phyloP scores from a whole-genome alignment of 768 basidiomycete genomes.

The Trametopsis cervina region DNA sequence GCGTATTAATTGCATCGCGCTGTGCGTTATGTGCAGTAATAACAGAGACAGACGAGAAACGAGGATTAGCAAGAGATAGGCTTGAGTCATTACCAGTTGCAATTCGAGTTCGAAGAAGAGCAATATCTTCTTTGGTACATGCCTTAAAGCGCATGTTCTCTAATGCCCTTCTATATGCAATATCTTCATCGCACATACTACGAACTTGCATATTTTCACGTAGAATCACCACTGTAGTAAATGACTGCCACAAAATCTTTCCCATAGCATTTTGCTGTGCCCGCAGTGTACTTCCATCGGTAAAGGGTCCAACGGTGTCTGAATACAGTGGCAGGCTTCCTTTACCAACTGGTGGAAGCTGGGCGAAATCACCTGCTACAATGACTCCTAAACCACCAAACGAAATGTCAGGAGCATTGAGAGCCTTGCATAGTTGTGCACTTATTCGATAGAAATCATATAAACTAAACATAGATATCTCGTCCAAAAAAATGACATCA shows the following conservation, averaged over 20 bases:
- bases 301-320: too few species aligned
- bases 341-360: conserved; percentile 27
- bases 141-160: conserved; percentile 34
- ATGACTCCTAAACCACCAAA: conserved; percentile 36
- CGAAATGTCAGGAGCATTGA: conserved; percentile 12
- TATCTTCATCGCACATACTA: conserved; percentile 18
- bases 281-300: background rate
- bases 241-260: conserved; percentile 14
- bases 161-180: conserved; percentile 22
- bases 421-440: conserved; percentile 15
- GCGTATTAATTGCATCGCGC: conserved; percentile 30
- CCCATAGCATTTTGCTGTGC: conserved; percentile 12
- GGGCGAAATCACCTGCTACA: conserved; percentile 41
- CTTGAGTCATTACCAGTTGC: too few species aligned
- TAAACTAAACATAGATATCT: too few species aligned
- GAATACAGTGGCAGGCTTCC: background rate
- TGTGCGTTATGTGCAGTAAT: conserved; percentile 27
- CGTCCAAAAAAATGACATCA: too few species aligned
- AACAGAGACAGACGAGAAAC: conserved; percentile 29
- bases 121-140: too few species aligned
- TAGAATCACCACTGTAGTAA: conserved; percentile 17
- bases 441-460: conserved; percentile 21
- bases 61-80: too few species aligned
- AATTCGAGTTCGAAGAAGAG: too few species aligned
- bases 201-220: conserved; percentile 15